Base-by-base conservation (phyloP, 2,329 filamentous ascomycete species). In the Colletotrichum australisinense region DNA sequence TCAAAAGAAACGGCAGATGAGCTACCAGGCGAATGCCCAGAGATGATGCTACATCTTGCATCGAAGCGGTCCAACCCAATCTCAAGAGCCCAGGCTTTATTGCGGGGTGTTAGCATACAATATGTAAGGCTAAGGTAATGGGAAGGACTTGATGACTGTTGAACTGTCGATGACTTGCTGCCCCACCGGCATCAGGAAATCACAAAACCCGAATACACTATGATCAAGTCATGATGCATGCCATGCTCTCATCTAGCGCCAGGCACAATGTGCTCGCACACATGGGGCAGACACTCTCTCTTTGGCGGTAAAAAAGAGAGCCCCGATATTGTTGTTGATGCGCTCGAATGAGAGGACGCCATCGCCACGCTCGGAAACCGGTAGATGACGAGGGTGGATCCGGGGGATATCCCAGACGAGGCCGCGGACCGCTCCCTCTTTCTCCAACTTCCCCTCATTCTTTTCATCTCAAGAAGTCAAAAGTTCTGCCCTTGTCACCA, bases 371-470 rank as follows among this genome's bases (percentile, higher is more conserved):
- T 64, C 46, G 32, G 60, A 65, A 63, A 30, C 62, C 55, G 70
- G 67, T 70, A 62, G 63, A 65, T 70, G 67, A 62, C 60, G 67
- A 60, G 32, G 67, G 67, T 62, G 70, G 70, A 62, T 59, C 46
- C 66, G 70, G 60, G 63, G 69, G 42, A 60, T 30, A 69, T 69
- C 69, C 66, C 42, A 30, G 69, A 46, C 52, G n/a, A 63, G 42
- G 30, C n/a, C 69, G 42, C 65, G 65, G 65, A 63, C 49, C 38
- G 49, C 58, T 38, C 64, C 66, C 63, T 5, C 30, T 26, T 69
- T 73, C 66, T 73, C 70, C 66, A 69, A 73, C 46, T 73, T 70
- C 66, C 60, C 70, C 59, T 73, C 70, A 70, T 73, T 30, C 26
- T 58, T 26, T 28, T 58, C 58, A 49, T 32, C 35, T 38, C 30